Evolutionary conservation across 805 yeast genomes (phyloP).

Genomic region (Pichia exigua): DNA sequence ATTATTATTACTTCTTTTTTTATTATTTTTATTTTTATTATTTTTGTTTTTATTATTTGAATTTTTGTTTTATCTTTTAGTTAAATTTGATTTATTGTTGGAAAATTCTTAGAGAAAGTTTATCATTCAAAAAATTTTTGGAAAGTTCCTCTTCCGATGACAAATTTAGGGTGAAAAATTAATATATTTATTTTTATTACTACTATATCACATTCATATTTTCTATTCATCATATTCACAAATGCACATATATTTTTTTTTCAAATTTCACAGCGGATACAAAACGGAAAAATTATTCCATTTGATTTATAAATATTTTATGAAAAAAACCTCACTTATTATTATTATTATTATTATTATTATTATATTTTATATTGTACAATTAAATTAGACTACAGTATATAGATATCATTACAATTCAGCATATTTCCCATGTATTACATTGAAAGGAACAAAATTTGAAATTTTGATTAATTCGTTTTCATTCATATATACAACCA

Average conservation of each 20-base stretch:
- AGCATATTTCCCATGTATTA: not conserved
- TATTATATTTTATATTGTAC: not conserved
- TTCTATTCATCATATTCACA: not conserved
- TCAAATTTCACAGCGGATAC: not conserved
- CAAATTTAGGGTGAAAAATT: slow-evolving; percentile 2
- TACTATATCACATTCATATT: not conserved
- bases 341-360: not conserved
- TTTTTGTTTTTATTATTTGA: not conserved
- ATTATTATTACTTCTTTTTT: not conserved
- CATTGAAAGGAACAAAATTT: not conserved
- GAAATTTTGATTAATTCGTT: not conserved
- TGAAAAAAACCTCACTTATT: not conserved
- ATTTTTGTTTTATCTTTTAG: not conserved
- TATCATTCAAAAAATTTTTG: not conserved
- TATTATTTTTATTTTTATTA: not conserved
- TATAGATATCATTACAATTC: not conserved
- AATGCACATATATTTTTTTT: not conserved
- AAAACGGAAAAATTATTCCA: not conserved
- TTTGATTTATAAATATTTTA: not conserved
- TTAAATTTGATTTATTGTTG: slow-evolving; percentile 9
- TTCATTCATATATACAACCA: not conserved
- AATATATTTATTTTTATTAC: not conserved
- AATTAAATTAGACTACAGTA: not conserved
- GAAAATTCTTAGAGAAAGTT: slow-evolving; percentile 13
- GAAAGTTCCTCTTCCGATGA: not conserved